Conservation (phyloP, 495 filamentous ascomycete genomes). For the Schizothecium vesticola region DNA sequence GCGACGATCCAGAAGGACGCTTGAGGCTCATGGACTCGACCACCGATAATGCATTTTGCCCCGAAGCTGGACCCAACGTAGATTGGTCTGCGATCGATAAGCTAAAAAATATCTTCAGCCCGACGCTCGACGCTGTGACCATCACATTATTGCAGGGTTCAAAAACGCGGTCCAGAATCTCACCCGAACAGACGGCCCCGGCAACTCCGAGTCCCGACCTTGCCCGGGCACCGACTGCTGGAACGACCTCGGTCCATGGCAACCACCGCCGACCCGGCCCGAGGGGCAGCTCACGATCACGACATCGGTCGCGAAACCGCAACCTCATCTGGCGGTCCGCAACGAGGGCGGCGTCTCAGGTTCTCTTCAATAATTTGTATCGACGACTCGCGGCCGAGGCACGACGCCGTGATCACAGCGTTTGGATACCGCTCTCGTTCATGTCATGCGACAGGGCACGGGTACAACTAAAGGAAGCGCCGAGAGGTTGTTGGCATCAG, state of each 20-base stretch:
- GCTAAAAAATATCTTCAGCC: not conserved
- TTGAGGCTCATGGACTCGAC: not conserved
- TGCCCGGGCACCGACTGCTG: not conserved
- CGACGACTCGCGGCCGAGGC: not conserved
- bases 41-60: not conserved
- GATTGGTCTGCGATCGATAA: not conserved
- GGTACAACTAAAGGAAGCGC: not conserved
- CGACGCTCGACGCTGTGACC: not conserved
- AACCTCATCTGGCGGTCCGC: not conserved
- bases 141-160: not conserved
- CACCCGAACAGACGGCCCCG: not conserved
- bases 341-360: not conserved
- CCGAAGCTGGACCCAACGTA: not conserved
- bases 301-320: not conserved
- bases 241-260: not conserved
- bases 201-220: not conserved
- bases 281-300: not conserved
- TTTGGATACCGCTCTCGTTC: not conserved
- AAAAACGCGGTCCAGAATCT: not conserved
- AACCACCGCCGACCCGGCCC: not conserved
- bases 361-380: not conserved
- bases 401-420: not conserved
- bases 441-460: not conserved
- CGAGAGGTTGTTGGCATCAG: not conserved
- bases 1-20: conserved; percentile 2